Conservation (phyloP, 768 basidiomycete species). For the Xerocomellus chrysenteron region DNA sequence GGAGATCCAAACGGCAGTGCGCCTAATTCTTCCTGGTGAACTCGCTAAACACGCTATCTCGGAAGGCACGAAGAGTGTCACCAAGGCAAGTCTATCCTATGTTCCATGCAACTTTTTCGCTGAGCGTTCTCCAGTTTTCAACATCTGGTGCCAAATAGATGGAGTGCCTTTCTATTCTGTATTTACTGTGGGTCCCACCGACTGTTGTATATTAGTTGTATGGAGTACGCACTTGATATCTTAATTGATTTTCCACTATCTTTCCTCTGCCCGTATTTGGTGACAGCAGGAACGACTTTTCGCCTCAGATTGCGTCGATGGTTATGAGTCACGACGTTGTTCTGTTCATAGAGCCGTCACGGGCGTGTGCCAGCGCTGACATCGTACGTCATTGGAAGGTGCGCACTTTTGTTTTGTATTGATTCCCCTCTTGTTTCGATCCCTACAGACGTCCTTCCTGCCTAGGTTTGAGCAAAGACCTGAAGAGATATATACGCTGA, state of each 20-base stretch:
- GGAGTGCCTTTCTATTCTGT: constrained; percentile 6
- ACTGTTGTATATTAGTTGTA: constrained; percentile 37
- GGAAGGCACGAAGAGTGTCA: constrained; percentile 82
- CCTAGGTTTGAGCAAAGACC: too few relatives aligned
- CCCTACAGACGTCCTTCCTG: too few relatives aligned
- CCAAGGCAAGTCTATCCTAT: constrained; percentile 41
- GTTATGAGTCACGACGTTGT: too few relatives aligned
- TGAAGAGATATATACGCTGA: background rate
- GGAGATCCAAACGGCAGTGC: constrained; percentile 96
- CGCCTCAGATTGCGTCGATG: too few relatives aligned
- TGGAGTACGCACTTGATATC: constrained; percentile 21
- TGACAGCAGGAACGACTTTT: background rate
- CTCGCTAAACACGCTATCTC: constrained; percentile 98
- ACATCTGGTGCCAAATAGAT: constrained; percentile 45
- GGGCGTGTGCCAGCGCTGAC: too few relatives aligned
- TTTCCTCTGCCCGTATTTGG: background rate
- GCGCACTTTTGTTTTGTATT: too few relatives aligned
- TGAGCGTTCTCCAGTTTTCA: constrained; percentile 36
- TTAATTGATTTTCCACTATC: constrained; percentile 22
- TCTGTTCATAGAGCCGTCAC: too few relatives aligned
- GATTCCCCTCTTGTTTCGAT: too few relatives aligned
- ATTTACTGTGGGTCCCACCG: constrained; percentile 13
- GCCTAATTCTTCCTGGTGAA: constrained; percentile 95
- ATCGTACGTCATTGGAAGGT: too few relatives aligned
- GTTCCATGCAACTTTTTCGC: background rate